A percentile compares a stretch with the other conserved stretches of the same genome.
These are phyloP conservation scores for Apium graveolens DNA, from an alignment of 129 eudicot species.

Conservation along the genomic window DNA sequence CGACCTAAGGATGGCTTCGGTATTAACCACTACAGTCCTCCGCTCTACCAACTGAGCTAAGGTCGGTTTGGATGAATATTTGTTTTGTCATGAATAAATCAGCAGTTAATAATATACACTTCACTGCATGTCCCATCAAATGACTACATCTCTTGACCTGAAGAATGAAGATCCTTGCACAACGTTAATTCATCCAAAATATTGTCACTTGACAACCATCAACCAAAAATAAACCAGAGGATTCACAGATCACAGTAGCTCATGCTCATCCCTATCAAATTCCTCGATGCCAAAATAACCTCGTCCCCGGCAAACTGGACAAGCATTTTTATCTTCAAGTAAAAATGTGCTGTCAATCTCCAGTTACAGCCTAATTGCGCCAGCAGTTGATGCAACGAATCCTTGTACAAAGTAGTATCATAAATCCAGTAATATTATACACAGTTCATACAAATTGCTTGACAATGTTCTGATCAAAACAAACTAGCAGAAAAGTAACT, in stretches of 20 bases:
- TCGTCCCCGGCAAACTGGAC: too few species aligned
- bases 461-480: neutral
- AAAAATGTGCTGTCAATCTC: neutral
- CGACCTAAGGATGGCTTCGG: slow-evolving; percentile 75
- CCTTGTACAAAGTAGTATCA: neutral
- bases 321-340: neutral
- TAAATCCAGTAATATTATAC: too few species aligned
- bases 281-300: neutral
- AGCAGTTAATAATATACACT: too few species aligned
- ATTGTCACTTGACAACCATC: too few species aligned
- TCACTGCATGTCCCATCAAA: too few species aligned
- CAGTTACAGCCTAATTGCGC: neutral
- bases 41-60: slow-evolving; percentile 96
- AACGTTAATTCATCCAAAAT: neutral
- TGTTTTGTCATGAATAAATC: too few species aligned
- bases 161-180: neutral
- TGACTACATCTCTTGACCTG: too few species aligned
- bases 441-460: neutral
- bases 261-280: neutral
- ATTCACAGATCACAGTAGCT: neutral
- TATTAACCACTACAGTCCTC: slow-evolving; percentile 50
- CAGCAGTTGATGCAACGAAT: neutral
- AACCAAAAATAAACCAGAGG: neutral
- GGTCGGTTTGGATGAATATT: slow-evolving; percentile 26
- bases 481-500: neutral